Evolutionary conservation across 192 early-diverging fungal species (phyloP), one percentile per base, ranked within the genome.

Genomic region (Powellomyces hirtus): DNA sequence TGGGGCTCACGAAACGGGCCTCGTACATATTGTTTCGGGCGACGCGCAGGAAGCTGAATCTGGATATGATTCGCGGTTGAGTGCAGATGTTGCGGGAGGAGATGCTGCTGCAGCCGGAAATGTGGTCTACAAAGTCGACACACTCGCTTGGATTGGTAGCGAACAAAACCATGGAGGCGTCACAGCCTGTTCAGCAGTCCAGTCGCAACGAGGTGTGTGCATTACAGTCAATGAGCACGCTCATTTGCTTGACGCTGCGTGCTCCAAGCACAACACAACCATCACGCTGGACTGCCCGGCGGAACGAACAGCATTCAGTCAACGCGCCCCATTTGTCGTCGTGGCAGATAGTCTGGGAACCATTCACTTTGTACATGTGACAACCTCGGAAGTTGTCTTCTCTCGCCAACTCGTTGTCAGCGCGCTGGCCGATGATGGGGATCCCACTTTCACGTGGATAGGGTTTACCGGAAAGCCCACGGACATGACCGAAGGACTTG

Each of bases 331-430:
- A 13, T 78, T 75, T 49, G 24, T 67, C 1, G 77, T 71, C 0
- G 60, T 78, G 11, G 77, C 74, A 5, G 77, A 78, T 56, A 57
- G 13, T 7, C 31, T 49, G 10, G 72, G 69, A 11, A 38, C 71
- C 2, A 56, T 75, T 30, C 77, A 75, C 36, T 72, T 78, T 13
- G 42, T 78, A n/a, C 73, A 78, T 68, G 59, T 75, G 37, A 56
- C 30, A 22, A 67, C 57, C 24, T 33, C 38, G 11, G 22, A 13
- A 10, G 49, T 74, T 29, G 60, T 68, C 14, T 46, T 75, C 35
- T 69, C 74, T 31, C 44, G 59, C 10, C 58, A 69, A 40, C 36
- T 71, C 14, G 5, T 67, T 5, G 27, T 38, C 13, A 53, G 53
- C 33, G 35, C 65, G 4, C 16, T 57, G 16, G 53, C 56, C 16